A percentile compares a stretch with the other conserved stretches of the same genome.
phyloP scores from a whole-genome alignment of 2,329 filamentous ascomycete genomes.

The Microsporum audouinii region DNA sequence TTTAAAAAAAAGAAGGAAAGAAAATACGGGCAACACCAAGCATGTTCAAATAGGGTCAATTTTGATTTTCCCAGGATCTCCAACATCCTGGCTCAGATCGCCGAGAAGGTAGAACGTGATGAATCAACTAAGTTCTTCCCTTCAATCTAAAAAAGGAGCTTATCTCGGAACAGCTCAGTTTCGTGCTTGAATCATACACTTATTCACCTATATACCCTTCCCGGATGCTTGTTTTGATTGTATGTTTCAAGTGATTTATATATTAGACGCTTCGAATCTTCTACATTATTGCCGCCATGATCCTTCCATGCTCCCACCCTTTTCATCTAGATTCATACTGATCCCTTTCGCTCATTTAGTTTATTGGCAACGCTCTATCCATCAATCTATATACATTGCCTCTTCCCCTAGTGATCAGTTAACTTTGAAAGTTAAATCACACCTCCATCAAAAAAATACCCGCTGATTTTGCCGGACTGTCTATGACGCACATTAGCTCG shows the following conservation, averaged over 20 bases:
- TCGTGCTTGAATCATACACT: constrained; percentile 2
- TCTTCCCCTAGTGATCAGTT: background rate
- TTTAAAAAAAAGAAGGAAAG: constrained; percentile 1
- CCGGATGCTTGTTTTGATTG: background rate
- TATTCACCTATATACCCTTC: background rate
- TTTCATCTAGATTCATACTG: background rate
- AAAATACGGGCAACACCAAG: background rate
- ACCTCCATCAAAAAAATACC: background rate
- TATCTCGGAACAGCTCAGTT: background rate
- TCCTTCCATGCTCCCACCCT: background rate
- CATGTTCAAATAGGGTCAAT: constrained; percentile 4
- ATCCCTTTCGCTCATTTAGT: background rate
- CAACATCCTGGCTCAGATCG: constrained; percentile 5
- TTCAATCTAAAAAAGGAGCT: constrained; percentile 4
- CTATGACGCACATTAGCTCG: background rate
- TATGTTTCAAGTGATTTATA: constrained; percentile 7
- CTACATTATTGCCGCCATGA: background rate
- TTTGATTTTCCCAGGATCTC: constrained; percentile 3
- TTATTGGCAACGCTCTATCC: background rate
- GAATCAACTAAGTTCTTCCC: constrained; percentile 5
- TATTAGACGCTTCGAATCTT: background rate
- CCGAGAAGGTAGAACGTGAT: background rate
- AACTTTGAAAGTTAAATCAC: background rate
- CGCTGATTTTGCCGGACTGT: background rate
- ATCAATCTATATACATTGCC: background rate